These are phyloP conservation scores for Phytophthora sojae DNA, from an alignment of 352 stramenopile genomes.

Conservation along the genomic window DNA sequence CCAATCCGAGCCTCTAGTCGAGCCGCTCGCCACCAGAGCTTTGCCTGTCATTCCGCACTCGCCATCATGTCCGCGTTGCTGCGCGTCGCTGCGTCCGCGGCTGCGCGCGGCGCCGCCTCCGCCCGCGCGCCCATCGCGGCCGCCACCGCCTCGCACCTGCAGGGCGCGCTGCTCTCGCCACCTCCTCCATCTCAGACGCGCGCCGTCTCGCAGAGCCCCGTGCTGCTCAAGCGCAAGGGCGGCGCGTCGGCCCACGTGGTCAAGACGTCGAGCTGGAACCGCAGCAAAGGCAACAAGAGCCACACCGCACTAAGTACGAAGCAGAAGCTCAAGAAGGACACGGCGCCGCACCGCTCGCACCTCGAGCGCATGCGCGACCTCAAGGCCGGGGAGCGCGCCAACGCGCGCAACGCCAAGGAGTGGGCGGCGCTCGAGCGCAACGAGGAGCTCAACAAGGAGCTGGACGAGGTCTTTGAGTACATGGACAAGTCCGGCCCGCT, in stretches of 20 bases:
- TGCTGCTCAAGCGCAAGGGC: constrained; percentile 71
- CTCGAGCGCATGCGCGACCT: constrained; percentile 57
- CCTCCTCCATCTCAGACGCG: not conserved
- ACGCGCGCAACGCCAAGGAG: constrained; percentile 55
- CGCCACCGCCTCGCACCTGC: constrained; percentile 5
- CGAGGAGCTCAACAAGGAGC: constrained; percentile 62
- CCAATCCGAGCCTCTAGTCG: constrained; percentile 4
- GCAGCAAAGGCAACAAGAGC: constrained; percentile 52
- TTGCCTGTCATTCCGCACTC: constrained; percentile 23
- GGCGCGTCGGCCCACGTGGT: constrained; percentile 71
- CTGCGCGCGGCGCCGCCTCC: constrained; percentile 15
- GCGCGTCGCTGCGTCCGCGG: constrained; percentile 34
- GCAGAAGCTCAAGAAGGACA: constrained; percentile 75
- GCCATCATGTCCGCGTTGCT: constrained; percentile 37
- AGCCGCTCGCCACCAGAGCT: constrained; percentile 29
- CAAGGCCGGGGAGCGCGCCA: constrained; percentile 45
- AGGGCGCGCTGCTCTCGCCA: not conserved
- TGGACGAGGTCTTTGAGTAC: constrained; percentile 79
- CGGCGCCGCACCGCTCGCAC: constrained; percentile 62
- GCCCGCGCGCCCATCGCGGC: constrained; percentile 1
- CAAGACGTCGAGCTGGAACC: constrained; percentile 65
- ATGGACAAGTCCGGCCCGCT: constrained; percentile 68
- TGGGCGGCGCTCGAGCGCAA: constrained; percentile 71
- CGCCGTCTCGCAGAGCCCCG: constrained; percentile 51
- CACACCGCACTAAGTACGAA: constrained; percentile 53